These are phyloP conservation scores for Lasiosphaeriaceae sp. DNA, from an alignment of 495 filamentous ascomycete genomes.

Conservation along the genomic window DNA sequence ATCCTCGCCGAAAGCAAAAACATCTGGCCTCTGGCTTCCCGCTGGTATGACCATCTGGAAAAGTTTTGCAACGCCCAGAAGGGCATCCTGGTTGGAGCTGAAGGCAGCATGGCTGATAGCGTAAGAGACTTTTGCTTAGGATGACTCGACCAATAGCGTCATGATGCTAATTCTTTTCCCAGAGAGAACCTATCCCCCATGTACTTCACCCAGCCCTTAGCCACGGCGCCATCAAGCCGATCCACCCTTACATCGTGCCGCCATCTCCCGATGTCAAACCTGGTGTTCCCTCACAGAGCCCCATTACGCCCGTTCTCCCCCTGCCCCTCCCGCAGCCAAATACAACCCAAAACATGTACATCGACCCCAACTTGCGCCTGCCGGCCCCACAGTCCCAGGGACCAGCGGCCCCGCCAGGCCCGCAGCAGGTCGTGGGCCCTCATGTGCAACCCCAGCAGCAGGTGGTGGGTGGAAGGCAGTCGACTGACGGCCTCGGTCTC, in stretches of 20 bases:
- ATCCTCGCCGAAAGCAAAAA: constrained; percentile 39
- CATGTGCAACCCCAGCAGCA: constrained; percentile 6
- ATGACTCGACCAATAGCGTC: not conserved
- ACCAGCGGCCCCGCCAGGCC: not conserved
- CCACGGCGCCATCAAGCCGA: constrained; percentile 8
- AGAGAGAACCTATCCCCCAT: constrained; percentile 31
- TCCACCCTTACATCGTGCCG: constrained; percentile 5
- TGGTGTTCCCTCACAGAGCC: constrained; percentile 3
- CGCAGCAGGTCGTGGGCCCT: not conserved
- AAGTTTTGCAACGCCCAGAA: constrained; percentile 37
- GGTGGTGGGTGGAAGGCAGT: constrained; percentile 8
- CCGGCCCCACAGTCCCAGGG: constrained; percentile 5
- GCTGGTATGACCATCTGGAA: constrained; percentile 42
- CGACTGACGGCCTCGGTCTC: constrained; percentile 25
- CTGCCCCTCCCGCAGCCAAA: constrained; percentile 3
- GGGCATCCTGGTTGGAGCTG: constrained; percentile 25
- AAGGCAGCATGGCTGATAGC: constrained; percentile 47
- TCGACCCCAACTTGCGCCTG: constrained; percentile 21
- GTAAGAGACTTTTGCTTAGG: constrained; percentile 21
- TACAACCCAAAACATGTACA: constrained; percentile 12
- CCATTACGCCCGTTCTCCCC: constrained; percentile 4
- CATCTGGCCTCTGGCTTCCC: constrained; percentile 43
- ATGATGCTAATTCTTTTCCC: not conserved
- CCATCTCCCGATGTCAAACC: constrained; percentile 8
- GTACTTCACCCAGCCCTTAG: constrained; percentile 22